A percentile compares a stretch with the other conserved stretches of the same genome.
These are phyloP conservation scores for Argentina anserina DNA, from an alignment of 306 rosid species.

Conservation along the genomic window DNA sequence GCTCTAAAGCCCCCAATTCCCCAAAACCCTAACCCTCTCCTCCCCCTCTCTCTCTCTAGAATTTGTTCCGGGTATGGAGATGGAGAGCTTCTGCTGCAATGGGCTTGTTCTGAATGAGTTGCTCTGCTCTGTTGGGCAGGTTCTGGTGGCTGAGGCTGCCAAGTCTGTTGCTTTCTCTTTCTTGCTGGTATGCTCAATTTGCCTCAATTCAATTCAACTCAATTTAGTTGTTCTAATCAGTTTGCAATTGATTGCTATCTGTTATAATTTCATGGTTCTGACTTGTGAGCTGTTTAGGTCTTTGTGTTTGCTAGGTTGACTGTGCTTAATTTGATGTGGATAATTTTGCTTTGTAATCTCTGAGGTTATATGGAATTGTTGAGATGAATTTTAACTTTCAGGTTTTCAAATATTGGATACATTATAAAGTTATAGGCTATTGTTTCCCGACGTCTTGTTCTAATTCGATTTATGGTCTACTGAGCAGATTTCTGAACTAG, in stretches of 20 bases:
- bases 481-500: not conserved
- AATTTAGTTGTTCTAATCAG: not conserved
- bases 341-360: not conserved
- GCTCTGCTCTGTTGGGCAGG: conserved; percentile 39
- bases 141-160: conserved; percentile 37
- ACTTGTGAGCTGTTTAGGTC: not conserved
- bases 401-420: not conserved
- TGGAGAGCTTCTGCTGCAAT: conserved; percentile 18
- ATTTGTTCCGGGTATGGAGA: conserved; percentile 21
- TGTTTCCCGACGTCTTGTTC: not conserved
- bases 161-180: conserved; percentile 37
- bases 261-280: not conserved
- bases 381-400: not conserved
- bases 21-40: conserved; percentile 25
- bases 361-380: not conserved
- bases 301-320: not conserved
- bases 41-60: not conserved
- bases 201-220: not conserved
- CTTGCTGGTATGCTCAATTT: conserved; percentile 30
- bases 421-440: not conserved
- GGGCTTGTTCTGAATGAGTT: conserved; percentile 16
- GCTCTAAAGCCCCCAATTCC: conserved; percentile 19
- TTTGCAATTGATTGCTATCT: not conserved
- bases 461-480: not conserved
- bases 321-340: conserved; percentile 2